Base-by-base conservation (phyloP, 2,329 filamentous ascomycete species). In the Rugonectria rugulosa region DNA sequence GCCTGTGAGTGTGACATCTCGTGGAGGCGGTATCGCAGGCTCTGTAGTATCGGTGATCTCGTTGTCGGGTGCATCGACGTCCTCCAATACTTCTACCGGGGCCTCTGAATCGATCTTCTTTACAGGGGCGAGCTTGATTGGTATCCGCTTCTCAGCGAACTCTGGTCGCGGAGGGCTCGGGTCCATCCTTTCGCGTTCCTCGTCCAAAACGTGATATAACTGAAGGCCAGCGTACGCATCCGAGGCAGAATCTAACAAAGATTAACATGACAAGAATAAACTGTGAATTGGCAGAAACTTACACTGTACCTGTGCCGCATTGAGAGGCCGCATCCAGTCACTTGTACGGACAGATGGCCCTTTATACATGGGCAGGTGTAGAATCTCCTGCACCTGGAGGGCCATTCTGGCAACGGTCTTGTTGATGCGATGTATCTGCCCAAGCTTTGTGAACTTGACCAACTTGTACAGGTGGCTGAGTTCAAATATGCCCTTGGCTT, bases 211-310 rank as follows among this genome's bases (percentile, higher is more conserved):
- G 56, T 91, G 79, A 67, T 86, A 96, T 2, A 97, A 77, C 52
- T 91, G 88, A 10, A 89, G 74, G 37, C 87, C 85, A 56, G 90
- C 92, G 69, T 97, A 97, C 0, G 91, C 89, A 71, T 96, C 92
- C 1, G 90, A 88, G 11, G 91, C 92, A 9, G 91, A 87, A 72
- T 93, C 88, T 90, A 24, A 23, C 6, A 9, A 2, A n/a, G 5
- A 19, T 63, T 36, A 68, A 54, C 15, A 10, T 9, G 5, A 5
- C 3, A 21, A 19, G 3, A 19, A 17, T 20, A 3, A 9, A 10
- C 17, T 17, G 20, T 27, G 15, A 40, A n/a, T 8, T 12, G 12
- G 26, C 12, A 9, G 15, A 34, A 20, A 37, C 89, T 78, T 82
- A 94, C 80, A 92, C 45, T 82, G 72, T 15, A 91, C 82, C 69